A percentile compares a stretch with the other conserved stretches of the same genome.
Conservation (phyloP, 1,284 basidiomycete genomes). For the Heterobasidion parviporum region DNA sequence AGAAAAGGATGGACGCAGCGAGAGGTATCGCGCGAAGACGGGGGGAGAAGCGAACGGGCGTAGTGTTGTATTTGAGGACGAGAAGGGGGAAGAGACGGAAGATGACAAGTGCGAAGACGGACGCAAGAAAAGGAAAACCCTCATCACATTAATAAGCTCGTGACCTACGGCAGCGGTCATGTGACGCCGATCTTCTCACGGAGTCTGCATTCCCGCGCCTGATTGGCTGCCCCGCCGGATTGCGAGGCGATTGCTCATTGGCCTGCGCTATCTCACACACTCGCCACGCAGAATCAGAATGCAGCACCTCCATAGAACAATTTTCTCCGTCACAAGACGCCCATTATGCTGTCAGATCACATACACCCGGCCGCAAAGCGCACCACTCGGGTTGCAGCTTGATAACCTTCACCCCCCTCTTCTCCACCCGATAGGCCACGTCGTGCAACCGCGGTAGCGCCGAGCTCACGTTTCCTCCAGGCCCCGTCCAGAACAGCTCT, state of each 20-base stretch:
- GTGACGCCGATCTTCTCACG: neutral
- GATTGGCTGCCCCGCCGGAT: neutral
- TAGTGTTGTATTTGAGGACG: neutral
- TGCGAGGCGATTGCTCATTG: neutral
- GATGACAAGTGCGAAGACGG: neutral
- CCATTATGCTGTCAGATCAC: conserved; percentile 30
- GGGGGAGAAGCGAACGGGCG: neutral
- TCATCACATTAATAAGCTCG: neutral
- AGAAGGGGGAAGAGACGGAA: neutral
- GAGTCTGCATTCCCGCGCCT: neutral
- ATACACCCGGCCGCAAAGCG: conserved; percentile 56
- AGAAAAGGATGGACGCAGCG: neutral
- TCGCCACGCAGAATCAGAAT: neutral
- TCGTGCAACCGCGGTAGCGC: conserved; percentile 72
- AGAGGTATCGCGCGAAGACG: neutral
- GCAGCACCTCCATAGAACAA: neutral
- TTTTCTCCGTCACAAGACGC: neutral
- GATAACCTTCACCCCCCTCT: conserved; percentile 59
- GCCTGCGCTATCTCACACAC: neutral
- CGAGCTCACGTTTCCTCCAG: conserved; percentile 39
- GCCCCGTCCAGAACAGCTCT: conserved; percentile 82
- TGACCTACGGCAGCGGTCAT: neutral
- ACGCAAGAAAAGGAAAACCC: neutral
- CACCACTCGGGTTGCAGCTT: conserved; percentile 78
- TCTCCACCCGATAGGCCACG: conserved; percentile 57